Conservation (phyloP, 805 yeast species). For the Nadsonia fulvescens region DNA sequence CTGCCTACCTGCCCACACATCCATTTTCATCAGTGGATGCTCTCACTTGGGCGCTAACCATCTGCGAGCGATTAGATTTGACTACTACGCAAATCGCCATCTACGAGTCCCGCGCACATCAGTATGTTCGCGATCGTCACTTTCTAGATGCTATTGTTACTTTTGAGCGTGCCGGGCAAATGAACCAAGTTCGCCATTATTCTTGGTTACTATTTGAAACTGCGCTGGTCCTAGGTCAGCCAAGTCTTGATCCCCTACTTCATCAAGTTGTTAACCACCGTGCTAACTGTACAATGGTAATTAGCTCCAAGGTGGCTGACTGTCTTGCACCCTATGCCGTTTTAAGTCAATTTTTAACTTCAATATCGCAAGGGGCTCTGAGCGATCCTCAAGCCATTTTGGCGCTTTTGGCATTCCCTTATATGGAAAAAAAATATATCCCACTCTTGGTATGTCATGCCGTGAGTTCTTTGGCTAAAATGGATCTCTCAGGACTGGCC, state of each 20-base stretch:
- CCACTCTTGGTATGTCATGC: too few relatives aligned
- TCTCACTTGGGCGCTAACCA: constrained; percentile 7
- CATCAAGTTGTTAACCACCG: constrained; percentile 5
- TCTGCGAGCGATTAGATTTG: constrained; percentile 5
- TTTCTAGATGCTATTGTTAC: constrained; percentile 13
- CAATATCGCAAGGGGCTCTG: constrained; percentile 4
- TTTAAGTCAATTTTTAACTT: constrained; percentile 8
- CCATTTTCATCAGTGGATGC: constrained; percentile 6
- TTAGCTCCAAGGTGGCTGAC: constrained; percentile 12
- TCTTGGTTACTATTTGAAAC: constrained; percentile 15
- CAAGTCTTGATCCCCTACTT: constrained; percentile 5
- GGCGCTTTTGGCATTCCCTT: constrained; percentile 15
- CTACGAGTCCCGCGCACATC: constrained; percentile 7
- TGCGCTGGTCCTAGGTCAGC: constrained; percentile 9
- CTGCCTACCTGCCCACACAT: constrained; percentile 7
- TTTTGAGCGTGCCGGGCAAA: constrained; percentile 11
- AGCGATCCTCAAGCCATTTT: constrained; percentile 9
- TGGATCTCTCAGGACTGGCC: too few relatives aligned
- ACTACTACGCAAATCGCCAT: constrained; percentile 1
- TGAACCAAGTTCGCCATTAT: constrained; percentile 9
- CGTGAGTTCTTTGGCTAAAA: too few relatives aligned
- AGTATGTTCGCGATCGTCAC: constrained; percentile 4
- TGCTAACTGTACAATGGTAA: constrained; percentile 6
- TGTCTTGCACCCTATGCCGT: constrained; percentile 19
- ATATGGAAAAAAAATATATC: too few relatives aligned